These are phyloP conservation scores for Eucommia ulmoides DNA, from an alignment of 257 asterid species.

Conservation along the genomic window DNA sequence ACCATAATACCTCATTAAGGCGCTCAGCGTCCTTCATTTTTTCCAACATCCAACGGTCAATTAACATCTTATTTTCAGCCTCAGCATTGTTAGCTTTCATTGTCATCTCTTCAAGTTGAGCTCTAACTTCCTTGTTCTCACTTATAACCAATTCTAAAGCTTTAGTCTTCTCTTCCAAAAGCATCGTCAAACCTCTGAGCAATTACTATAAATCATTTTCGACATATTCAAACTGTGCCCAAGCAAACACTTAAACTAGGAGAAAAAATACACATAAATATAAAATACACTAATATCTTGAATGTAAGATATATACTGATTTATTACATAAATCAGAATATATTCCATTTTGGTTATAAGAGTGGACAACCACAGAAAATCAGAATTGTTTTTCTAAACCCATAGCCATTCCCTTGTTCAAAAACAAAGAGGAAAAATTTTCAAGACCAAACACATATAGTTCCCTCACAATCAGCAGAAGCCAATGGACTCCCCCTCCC, in stretches of 20 bases:
- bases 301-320: too few relatives aligned
- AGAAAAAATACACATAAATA: too few relatives aligned
- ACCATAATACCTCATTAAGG: conserved; percentile 81
- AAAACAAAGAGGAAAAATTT: too few relatives aligned
- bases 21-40: conserved; percentile 95
- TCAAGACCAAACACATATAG: conserved; percentile 51
- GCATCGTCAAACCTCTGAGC: conserved; percentile 36
- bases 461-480: conserved; percentile 66
- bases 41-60: conserved; percentile 88
- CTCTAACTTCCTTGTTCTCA: conserved; percentile 70
- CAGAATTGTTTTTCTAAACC: too few relatives aligned
- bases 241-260: too few relatives aligned
- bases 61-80: conserved; percentile 72
- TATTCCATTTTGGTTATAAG: too few relatives aligned
- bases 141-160: conserved; percentile 70
- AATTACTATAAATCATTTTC: too few relatives aligned
- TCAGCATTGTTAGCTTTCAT: conserved; percentile 55
- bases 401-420: too few relatives aligned
- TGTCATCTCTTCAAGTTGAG: conserved; percentile 49
- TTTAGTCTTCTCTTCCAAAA: conserved; percentile 67
- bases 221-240: too few relatives aligned
- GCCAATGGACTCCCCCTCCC: conserved; percentile 71
- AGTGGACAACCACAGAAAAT: too few relatives aligned
- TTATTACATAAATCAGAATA: too few relatives aligned
- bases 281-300: too few relatives aligned